These are phyloP conservation scores for Fusarium temperatum DNA, from an alignment of 2,329 filamentous ascomycete species.

Conservation along the genomic window DNA sequence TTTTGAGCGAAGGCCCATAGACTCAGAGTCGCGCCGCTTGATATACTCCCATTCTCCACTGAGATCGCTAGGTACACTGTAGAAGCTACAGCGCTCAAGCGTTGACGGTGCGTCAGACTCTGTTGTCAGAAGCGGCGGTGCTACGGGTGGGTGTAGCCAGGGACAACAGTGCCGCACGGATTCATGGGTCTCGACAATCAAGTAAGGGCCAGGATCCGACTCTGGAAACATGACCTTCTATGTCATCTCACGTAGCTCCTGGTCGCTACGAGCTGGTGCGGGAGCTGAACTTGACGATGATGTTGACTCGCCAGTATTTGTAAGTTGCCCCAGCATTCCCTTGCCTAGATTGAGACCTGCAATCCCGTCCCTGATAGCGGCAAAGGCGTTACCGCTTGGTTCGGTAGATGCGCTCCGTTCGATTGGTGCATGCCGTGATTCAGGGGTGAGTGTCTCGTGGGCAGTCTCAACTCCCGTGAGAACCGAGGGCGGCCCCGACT, in stretches of 20 bases:
- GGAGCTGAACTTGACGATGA: slow-evolving; percentile 23
- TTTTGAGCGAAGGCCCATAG: not conserved
- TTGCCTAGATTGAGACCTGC: slow-evolving; percentile 60
- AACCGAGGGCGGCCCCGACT: slow-evolving; percentile 60
- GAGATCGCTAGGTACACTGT: slow-evolving; percentile 19
- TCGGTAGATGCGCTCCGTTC: slow-evolving; percentile 58
- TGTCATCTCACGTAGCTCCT: slow-evolving; percentile 58
- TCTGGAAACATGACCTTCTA: slow-evolving; percentile 54
- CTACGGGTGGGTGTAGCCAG: not conserved
- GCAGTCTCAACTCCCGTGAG: slow-evolving; percentile 68
- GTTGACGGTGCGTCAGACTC: not conserved
- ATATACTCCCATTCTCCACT: slow-evolving; percentile 34
- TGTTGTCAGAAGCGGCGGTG: slow-evolving; percentile 9
- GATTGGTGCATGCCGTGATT: slow-evolving; percentile 47
- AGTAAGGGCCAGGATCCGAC: slow-evolving; percentile 45
- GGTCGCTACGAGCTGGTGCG: slow-evolving; percentile 45
- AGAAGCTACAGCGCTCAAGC: slow-evolving; percentile 1
- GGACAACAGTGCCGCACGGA: slow-evolving; percentile 32
- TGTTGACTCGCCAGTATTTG: slow-evolving; percentile 39
- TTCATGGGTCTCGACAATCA: slow-evolving; percentile 44
- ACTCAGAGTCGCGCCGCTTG: slow-evolving; percentile 1
- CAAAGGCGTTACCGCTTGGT: slow-evolving; percentile 52
- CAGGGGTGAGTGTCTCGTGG: slow-evolving; percentile 60
- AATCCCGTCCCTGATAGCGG: slow-evolving; percentile 59
- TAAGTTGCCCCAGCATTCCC: slow-evolving; percentile 51